Percentiles rank a stretch among this genome's conserved stretches.
Evolutionary conservation across 768 basidiomycete genomes (phyloP).

Genomic region (Pseudohyphozyma bogoriensis): DNA sequence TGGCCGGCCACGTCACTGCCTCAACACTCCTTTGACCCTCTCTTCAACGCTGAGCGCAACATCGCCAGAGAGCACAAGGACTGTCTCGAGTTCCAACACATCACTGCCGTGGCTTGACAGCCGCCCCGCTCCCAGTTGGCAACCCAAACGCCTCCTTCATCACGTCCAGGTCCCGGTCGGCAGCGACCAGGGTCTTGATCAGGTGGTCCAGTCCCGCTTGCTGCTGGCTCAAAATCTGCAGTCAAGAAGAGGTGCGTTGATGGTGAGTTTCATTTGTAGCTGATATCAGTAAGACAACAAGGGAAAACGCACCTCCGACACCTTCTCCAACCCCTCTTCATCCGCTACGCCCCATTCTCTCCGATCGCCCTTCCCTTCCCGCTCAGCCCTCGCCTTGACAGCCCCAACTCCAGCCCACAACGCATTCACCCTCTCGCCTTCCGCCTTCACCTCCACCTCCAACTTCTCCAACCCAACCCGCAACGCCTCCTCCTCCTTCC

Average conservation of each 20-base stretch:
- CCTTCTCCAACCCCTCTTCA: conserved; percentile 66
- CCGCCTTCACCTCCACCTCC: conserved; percentile 55
- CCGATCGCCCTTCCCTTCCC: conserved; percentile 42
- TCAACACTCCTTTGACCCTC: too few relatives aligned
- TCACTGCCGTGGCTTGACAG: too few relatives aligned
- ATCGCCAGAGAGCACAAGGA: too few relatives aligned
- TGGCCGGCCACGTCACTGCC: too few relatives aligned
- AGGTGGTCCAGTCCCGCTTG: conserved; percentile 71
- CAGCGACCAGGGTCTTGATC: conserved; percentile 59
- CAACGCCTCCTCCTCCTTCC: conserved; percentile 69
- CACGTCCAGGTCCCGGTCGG: conserved; percentile 55
- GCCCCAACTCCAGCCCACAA: conserved; percentile 76
- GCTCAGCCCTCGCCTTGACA: conserved; percentile 53
- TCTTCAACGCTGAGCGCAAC: too few relatives aligned
- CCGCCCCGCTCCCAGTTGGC: too few relatives aligned
- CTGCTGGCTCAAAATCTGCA: conserved; percentile 62
- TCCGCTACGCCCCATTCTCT: conserved; percentile 77
- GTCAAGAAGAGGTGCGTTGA: background rate
- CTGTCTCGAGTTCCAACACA: too few relatives aligned
- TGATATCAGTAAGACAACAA: background rate
- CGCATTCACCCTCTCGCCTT: conserved; percentile 57
- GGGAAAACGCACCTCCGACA: conserved; percentile 51
- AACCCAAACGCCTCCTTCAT: conserved; percentile 39
- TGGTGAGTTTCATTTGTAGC: background rate
- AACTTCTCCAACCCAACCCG: conserved; percentile 62